Base-by-base conservation (phyloP, 805 yeast species). In the Saturnispora halmiae region DNA sequence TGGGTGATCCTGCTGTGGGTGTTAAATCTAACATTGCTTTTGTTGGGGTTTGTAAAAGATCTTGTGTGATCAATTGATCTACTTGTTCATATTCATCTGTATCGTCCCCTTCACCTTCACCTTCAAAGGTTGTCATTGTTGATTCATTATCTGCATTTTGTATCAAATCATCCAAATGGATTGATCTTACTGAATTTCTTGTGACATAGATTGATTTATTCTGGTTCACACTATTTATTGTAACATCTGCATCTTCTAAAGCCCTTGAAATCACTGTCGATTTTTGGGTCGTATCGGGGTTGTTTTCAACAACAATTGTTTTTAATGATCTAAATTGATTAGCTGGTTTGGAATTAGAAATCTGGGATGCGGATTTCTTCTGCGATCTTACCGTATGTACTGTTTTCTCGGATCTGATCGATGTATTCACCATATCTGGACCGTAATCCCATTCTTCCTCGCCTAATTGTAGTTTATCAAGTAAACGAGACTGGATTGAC, bases 391-490 rank as follows among this genome's bases (percentile, higher is more conserved):
- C 21, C 2, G 42, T 41, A 3, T 36, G 40, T 7, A 35, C 14
- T 2, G 40, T 44, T 9, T 37, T 33, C 7, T 37, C 34, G 6
- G 46, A 25, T 16, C 19, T 29, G 6, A 30, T 24, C 13, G 18
- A 32, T 3, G 11, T 24, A 11, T 16, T 25, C 8, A 40, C 16
- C 3, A 6, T 27, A 7, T 41, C 36, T 21, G 42, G 46, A 16
- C 34, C 45, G 29, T 51, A 48, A 33, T 46, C 46, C 53, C 52
- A 50, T 14, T 58, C 64, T 9, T 52, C 59, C 19, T 61, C 65
- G 14, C 55, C 51, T 11, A 62, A 46, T 16, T 54, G 56, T 14
- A 62, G 37, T 35, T 53, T 59, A 31, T 60, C 65, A 15, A 62
- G 44, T 7, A 62, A 45, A 39, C 65, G 44, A 1, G 55, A 45